Conservation (phyloP, 108 stramenopile genomes). For the Cyclostephanos invisitatus region DNA sequence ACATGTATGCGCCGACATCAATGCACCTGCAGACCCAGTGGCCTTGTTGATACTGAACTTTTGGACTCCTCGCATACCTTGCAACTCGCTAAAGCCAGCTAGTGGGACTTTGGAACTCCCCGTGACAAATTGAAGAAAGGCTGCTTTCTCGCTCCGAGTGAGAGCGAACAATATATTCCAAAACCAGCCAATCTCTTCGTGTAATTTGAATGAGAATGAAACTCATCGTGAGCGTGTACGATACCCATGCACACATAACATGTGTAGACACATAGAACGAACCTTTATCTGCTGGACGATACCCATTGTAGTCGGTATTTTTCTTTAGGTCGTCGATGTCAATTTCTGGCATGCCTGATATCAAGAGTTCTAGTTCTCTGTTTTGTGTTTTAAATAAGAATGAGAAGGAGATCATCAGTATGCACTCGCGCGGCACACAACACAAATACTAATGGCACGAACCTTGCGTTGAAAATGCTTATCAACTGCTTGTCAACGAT, state of each 20-base stretch:
- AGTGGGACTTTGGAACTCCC: constrained; percentile 94
- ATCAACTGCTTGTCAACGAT: constrained; percentile 93
- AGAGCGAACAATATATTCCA: constrained; percentile 92
- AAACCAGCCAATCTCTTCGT: constrained; percentile 89
- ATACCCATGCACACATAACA: neutral
- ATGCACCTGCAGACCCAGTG: constrained; percentile 63
- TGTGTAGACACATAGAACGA: neutral
- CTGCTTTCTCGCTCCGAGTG: constrained; percentile 88
- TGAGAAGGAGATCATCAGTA: neutral
- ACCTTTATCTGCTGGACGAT: constrained; percentile 76
- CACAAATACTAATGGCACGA: neutral
- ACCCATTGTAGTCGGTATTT: constrained; percentile 93
- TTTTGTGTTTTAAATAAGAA: neutral
- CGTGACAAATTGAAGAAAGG: constrained; percentile 95
- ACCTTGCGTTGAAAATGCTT: constrained; percentile 89
- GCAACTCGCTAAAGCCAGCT: constrained; percentile 93
- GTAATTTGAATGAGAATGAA: neutral
- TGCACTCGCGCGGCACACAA: neutral
- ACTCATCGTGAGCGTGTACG: neutral
- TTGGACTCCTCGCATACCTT: constrained; percentile 95
- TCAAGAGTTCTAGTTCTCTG: constrained; percentile 64
- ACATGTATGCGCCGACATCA: constrained; percentile 96
- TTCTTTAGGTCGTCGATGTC: constrained; percentile 90
- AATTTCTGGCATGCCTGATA: constrained; percentile 96
- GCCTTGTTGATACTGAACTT: constrained; percentile 94